phyloP scores from a whole-genome alignment of 495 filamentous ascomycete genomes.

The Lophium mytilinum region DNA sequence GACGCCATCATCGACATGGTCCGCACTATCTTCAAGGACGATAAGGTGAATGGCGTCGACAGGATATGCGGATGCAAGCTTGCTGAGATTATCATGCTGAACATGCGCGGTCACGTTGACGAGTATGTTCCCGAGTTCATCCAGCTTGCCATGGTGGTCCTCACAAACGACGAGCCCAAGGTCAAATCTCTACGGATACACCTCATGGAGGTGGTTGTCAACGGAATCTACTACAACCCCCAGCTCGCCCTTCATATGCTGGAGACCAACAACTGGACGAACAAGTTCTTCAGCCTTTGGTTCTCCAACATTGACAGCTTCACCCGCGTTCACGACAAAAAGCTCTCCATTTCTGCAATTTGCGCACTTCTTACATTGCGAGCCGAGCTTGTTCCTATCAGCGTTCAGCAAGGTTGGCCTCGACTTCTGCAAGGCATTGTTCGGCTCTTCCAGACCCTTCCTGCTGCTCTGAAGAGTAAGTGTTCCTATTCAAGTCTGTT shows the following conservation, averaged over 20 bases:
- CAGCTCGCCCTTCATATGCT: conserved; percentile 70
- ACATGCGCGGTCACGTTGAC: conserved; percentile 84
- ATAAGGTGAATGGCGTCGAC: conserved; percentile 89
- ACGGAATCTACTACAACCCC: conserved; percentile 95
- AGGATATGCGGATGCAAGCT: conserved; percentile 99
- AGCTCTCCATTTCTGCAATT: conserved; percentile 90
- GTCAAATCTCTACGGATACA: conserved; percentile 90
- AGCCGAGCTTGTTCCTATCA: conserved; percentile 69
- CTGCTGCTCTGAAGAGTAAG: conserved; percentile 75
- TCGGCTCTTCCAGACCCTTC: conserved; percentile 82
- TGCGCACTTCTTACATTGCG: conserved; percentile 69
- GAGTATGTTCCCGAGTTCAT: conserved; percentile 79
- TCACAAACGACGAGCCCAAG: conserved; percentile 62
- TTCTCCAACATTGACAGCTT: conserved; percentile 94
- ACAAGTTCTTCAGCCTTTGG: conserved; percentile 98
- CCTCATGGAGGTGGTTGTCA: conserved; percentile 98
- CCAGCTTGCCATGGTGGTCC: conserved; percentile 74
- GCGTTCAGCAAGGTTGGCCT: conserved; percentile 95
- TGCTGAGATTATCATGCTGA: conserved; percentile 93
- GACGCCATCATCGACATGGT: conserved; percentile 81
- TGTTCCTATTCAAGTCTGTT: conserved; percentile 6
- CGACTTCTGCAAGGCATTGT: conserved; percentile 86
- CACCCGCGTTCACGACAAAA: conserved; percentile 94
- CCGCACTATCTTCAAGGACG: conserved; percentile 64
- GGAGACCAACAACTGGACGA: conserved; percentile 91